Base-by-base conservation (phyloP, 106 monocot species). In the Iris macrosiphon region DNA sequence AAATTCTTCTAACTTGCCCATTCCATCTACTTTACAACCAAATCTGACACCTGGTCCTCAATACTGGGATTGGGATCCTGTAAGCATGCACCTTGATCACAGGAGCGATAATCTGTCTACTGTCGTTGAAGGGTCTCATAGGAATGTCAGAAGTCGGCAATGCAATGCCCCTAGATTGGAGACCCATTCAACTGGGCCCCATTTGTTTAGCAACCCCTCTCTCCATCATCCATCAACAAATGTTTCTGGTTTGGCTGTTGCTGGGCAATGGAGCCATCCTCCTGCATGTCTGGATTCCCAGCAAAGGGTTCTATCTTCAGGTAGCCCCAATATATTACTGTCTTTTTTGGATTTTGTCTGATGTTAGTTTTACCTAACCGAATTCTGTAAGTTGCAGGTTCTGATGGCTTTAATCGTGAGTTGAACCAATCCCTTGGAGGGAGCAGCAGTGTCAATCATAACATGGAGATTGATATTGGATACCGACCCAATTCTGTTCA, bases 91-190 rank as follows among this genome's bases (percentile, higher is more conserved):
- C 30, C 17, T 62, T 1, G 50, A 28, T 37, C 27, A 61, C 28
- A 19, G 51, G 41, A 62, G 31, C 24, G 45, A 54, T 45, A n/a
- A 60, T 59, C 38, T 20, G 14, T 40, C 35, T 56, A 34, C 30
- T 57, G 26, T 20, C 30, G 43, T 7, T 7, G 79, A 75, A 56
- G 85, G 48, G 54, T 73, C 60, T 76, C 76, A 72, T 43, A 72
- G 85, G 60, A 80, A 80, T 76, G 85, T 85, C 4, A 72, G 85
- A 69, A 66, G 72, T 21, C 50, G 85, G 20, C 47, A 69, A 52
- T 31, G 42, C 2, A 33, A 72, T 57, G 14, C 55, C 20, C 3
- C 30, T 57, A 57, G 60, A 18, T 49, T 61, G 16, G 79, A 65
- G 51, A 27, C 28, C 16, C 65, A 54, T 21, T 45, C 49, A 30